Evolutionary conservation across 2,329 filamentous ascomycete species (phyloP), one percentile per base, ranked within the genome.

Genomic region (Paracorniculantispora psalliotae): DNA sequence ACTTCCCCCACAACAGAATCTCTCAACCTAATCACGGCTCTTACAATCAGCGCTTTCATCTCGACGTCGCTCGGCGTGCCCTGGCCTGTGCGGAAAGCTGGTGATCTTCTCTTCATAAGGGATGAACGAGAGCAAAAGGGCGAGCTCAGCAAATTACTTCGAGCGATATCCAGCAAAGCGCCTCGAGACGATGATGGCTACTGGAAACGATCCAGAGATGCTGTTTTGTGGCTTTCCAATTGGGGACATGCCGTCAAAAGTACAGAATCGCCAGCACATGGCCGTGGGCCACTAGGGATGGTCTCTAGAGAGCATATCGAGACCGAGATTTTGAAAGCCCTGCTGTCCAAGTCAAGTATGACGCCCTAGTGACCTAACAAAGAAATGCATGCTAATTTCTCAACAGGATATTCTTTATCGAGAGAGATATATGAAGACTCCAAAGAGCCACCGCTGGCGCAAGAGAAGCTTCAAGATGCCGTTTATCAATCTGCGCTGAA

Each of bases 151-250:
- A 85, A 81, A 62, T 75, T 88, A n/a, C 75, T 91, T 55, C 80
- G 81, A 61, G 72, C 75, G 2, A 67, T 87, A 23, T 69, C 75
- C 52, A 73, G 72, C 50, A 78, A 78, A 57, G 76, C 77, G 13
- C 75, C 81, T 2, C 84, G 81, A 61, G 80, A 79, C 37, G 85
- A 90, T 56, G 86, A 90, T 61, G 78, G 78, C 35, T 84, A 82
- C 61, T 90, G 87, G 87, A 74, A 79, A 26, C 77, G 75, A 56
- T 79, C 82, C 13, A 80, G 89, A 59, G 81, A 81, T 44, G 85
- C 87, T 65, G 71, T 92, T 9, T 69, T 91, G 4, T 93, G 90
- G 90, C 77, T 93, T 30, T 84, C 86, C 67, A 81, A 82, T 66
- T 92, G 89, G 89, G 86, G 86, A 35, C 78, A 79, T 25, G 77